Evolutionary conservation across 352 stramenopile genomes (phyloP).

Genomic region (Globisporangium viniferum): DNA sequence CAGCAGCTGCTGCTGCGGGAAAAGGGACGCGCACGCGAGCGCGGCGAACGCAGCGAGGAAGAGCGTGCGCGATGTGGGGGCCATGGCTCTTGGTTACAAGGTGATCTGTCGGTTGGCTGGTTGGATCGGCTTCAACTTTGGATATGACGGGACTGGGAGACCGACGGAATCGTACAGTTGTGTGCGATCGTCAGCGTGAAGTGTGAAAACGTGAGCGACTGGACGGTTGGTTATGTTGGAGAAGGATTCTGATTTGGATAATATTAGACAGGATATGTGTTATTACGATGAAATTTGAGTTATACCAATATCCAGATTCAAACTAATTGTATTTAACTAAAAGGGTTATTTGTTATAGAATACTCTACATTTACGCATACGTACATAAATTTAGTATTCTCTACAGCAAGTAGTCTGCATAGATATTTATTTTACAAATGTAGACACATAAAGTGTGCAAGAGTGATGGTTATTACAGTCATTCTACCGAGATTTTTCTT

Average conservation of each 20-base stretch:
- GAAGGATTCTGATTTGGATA: neutral
- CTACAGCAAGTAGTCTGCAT: too few species aligned
- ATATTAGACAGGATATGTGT: too few species aligned
- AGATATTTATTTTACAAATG: too few species aligned
- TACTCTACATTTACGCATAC: too few species aligned
- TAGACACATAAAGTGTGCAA: too few species aligned
- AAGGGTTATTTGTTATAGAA: too few species aligned
- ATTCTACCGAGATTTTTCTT: neutral
- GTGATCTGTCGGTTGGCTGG: neutral
- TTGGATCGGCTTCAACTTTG: slow-evolving; percentile 15
- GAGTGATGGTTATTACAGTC: neutral
- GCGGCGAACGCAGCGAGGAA: neutral
- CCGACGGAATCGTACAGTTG: neutral
- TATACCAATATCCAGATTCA: too few species aligned
- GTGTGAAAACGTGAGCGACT: neutral
- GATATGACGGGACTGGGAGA: neutral
- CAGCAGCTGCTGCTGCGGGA: neutral
- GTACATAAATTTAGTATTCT: too few species aligned
- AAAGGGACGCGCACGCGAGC: neutral
- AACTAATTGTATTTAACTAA: too few species aligned
- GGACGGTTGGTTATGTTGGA: neutral
- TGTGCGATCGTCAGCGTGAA: neutral
- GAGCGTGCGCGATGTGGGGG: neutral
- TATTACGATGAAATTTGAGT: too few species aligned
- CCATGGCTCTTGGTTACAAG: neutral